Base-by-base conservation (phyloP, 1,284 basidiomycete species). In the Naganishia sp. region DNA sequence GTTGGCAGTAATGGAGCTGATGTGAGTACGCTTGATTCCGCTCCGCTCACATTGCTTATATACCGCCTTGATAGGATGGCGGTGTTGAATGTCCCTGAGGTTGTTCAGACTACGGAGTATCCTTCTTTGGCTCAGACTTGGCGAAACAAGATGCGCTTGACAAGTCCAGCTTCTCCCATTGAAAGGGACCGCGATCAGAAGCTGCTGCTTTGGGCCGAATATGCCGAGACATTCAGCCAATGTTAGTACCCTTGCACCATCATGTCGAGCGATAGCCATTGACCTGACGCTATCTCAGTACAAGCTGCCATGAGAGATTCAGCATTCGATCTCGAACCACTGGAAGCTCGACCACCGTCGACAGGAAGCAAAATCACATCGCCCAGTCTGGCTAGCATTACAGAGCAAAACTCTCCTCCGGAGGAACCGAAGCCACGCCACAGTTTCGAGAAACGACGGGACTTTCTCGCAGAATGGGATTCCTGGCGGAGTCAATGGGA, bases 151-250 rank as follows among this genome's bases (percentile, higher is more conserved):
- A 71, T 79, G 11, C 63, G 65, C 18, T 57, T 66, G 6, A 56
- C 69, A 1, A 55, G 68, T 13, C 67, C 74, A 0, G 51, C 68
- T 1, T 75, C 77, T 47, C 74, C 74, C 3, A 72, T 71, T 0
- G 74, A 74, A 2, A 68, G 75, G 31, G 78, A 80, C 70, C 69
- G 77, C 15, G 77, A 80, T 67, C 68, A 72, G 21, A 78, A 77
- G 68, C 67, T 80, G 9, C 72, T 79, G n/a, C 75, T 76, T 4
- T 80, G 78, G 78, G 66, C 78, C 21, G 77, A 79, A 68, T 77
- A 75, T 61, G 72, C 76, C 21, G 78, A 80, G 68, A 71, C 73
- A 17, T 70, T 80, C 0, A 70, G 72, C 7, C 75, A 79, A 31
- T 66, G 75, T 75, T 52, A 68, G 75, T 72, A 3, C 28, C 13